A percentile compares a stretch with the other conserved stretches of the same genome.
Conservation (phyloP, 1,139 yeast species). For the Protomyces inundatus region DNA sequence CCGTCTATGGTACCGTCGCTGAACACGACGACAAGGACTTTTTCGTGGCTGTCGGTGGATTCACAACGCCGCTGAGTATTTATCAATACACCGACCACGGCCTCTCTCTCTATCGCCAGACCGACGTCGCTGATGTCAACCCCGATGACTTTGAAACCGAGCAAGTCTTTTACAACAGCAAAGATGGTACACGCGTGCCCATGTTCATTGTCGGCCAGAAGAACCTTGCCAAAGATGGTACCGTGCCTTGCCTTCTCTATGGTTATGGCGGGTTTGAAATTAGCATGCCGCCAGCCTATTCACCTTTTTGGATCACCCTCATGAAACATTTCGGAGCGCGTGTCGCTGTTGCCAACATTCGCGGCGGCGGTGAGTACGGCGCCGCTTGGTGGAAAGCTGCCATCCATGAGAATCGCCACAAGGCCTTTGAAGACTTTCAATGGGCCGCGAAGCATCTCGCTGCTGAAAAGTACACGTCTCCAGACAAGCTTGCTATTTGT, state of each 20-base stretch:
- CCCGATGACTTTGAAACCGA: conserved; percentile 20
- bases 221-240: conserved; percentile 6
- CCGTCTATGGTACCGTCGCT: conserved; percentile 7
- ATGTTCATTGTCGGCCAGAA: conserved; percentile 19
- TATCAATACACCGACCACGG: conserved; percentile 3
- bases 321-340: conserved; percentile 23
- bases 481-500: conserved; percentile 12
- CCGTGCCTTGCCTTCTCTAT: conserved; percentile 16
- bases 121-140: conserved; percentile 14
- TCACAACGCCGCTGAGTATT: conserved; percentile 16
- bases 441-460: conserved; percentile 11
- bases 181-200: conserved; percentile 24
- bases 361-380: conserved; percentile 27
- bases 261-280: conserved; percentile 24
- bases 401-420: conserved; percentile 11
- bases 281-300: conserved; percentile 5
- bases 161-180: conserved; percentile 21
- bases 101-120: conserved; percentile 7
- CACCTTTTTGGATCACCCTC: conserved; percentile 18
- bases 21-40: conserved; percentile 9
- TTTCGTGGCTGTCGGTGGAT: conserved; percentile 25
- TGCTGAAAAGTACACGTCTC: conserved; percentile 9
- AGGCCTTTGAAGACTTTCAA: conserved; percentile 18
- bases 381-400: conserved; percentile 24
- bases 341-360: conserved; percentile 22